A percentile compares a stretch with the other conserved stretches of the same genome.
These are phyloP conservation scores for Geranium brycei DNA, from an alignment of 345 rosid genomes.

Conservation along the genomic window DNA sequence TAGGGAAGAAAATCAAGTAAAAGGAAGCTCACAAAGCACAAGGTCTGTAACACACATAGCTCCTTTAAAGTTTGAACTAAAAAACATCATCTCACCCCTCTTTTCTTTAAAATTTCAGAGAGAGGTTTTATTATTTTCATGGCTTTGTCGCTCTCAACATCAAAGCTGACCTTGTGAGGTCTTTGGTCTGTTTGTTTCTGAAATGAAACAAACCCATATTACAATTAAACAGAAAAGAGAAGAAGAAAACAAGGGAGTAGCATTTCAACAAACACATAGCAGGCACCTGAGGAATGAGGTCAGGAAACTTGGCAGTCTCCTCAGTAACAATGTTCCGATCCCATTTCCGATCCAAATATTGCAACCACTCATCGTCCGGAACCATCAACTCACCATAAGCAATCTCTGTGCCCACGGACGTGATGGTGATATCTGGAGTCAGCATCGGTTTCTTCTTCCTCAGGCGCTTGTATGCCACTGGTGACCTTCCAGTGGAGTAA, in stretches of 20 bases:
- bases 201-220: conserved; percentile 5
- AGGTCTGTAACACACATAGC: neutral
- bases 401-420: conserved; percentile 91
- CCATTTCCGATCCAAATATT: conserved; percentile 56
- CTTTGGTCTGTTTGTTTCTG: conserved; percentile 65
- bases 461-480: conserved; percentile 34
- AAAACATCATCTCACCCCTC: conserved; percentile 26
- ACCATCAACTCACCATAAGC: conserved; percentile 57
- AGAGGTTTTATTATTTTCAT: conserved; percentile 36
- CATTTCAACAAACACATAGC: neutral
- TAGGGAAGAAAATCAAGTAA: neutral
- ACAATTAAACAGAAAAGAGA: neutral
- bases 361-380: conserved; percentile 55
- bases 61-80: neutral
- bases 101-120: conserved; percentile 39
- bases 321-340: conserved; percentile 46
- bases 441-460: conserved; percentile 55
- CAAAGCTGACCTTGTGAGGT: conserved; percentile 73
- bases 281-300: conserved; percentile 59
- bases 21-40: neutral
- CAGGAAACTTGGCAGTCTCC: conserved; percentile 56
- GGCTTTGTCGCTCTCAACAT: conserved; percentile 43
- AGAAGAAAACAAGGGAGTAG: neutral
- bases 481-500: conserved; percentile 77
- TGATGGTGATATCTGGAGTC: conserved; percentile 69